phyloP scores from a whole-genome alignment of 495 filamentous ascomycete genomes.

The Gamarada debralockiae region DNA sequence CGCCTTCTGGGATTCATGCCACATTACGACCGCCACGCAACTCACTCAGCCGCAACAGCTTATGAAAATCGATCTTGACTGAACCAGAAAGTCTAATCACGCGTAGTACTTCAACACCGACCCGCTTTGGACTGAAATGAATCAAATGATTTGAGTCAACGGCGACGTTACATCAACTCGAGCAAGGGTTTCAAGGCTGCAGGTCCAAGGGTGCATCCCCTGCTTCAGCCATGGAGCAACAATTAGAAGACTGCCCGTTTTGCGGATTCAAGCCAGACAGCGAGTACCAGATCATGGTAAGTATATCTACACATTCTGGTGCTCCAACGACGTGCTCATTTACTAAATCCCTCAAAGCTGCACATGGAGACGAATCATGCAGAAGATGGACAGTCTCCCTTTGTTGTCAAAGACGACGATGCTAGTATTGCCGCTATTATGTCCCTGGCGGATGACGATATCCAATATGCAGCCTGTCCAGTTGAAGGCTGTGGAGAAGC shows the following conservation, averaged over 20 bases:
- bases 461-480: conserved; percentile 62
- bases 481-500: conserved; percentile 69
- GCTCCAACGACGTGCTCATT: neutral
- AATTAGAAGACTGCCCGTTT: conserved; percentile 21
- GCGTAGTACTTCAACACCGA: no score
- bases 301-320: neutral
- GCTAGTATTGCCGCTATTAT: conserved; percentile 10
- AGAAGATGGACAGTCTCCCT: conserved; percentile 24
- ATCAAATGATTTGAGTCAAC: no score
- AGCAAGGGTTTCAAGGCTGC: no score
- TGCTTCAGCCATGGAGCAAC: conserved; percentile 10
- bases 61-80: no score
- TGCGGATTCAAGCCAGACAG: conserved; percentile 17
- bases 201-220: neutral
- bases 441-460: conserved; percentile 14
- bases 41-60: no score
- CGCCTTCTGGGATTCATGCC: no score
- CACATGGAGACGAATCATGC: conserved; percentile 21
- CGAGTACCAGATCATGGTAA: conserved; percentile 27
- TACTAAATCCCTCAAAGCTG: conserved; percentile 9
- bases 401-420: conserved; percentile 21
- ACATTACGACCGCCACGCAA: no score
- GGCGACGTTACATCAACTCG: no score
- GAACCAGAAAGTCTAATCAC: no score
- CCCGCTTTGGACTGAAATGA: no score